Evolutionary conservation across 2,329 filamentous ascomycete genomes (phyloP), one percentile per base, ranked within the genome.

Genomic region (Biscogniauxia mediterranea): DNA sequence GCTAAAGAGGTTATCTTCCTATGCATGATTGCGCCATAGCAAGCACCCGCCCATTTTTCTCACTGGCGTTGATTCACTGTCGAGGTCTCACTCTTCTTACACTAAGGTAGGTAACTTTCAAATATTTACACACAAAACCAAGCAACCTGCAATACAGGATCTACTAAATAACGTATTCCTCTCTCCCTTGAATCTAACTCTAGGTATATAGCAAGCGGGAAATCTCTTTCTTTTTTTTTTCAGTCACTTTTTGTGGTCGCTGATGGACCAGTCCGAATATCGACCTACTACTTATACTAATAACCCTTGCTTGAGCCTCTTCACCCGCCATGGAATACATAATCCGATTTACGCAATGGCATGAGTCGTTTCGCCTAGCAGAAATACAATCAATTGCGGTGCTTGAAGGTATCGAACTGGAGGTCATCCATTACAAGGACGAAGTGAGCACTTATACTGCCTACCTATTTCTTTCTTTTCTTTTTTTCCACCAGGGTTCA

Each of bases 341-440:
- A 62, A 88, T 99, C 66, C 91, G 94, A 69, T 93, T 98, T 74
- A 90, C 89, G 52, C 95, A 98, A 76, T 82, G 85, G 61, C 93
- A 98, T 75, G 92, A 97, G 79, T 89, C 86, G n/a, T 99, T 99
- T 74, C 89, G 94, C 49, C 81, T 87, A 59, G 86, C 93, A 2
- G 95, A 99, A 76, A 84, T 97, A 15, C 80, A 94, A 71, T 88
- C 95, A 23, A 80, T 99, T 20, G 93, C 92, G 3, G 79, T 86
- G 9, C 74, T 94, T 5, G 84, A 88, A 59, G 82, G 82, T 9
- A 79, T 95, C 42, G 77, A 89, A 23, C 73, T 97, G 57, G 83
- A 91, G 67, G 83, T 97, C 62, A 69, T 94, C n/a, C 84, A 81
- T 7, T 97, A 98, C 75, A 84, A 83, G 63, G 79, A 88, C 64